Evolutionary conservation across 305 asterid genomes (phyloP).

Genomic region (Fraxinus nigra): DNA sequence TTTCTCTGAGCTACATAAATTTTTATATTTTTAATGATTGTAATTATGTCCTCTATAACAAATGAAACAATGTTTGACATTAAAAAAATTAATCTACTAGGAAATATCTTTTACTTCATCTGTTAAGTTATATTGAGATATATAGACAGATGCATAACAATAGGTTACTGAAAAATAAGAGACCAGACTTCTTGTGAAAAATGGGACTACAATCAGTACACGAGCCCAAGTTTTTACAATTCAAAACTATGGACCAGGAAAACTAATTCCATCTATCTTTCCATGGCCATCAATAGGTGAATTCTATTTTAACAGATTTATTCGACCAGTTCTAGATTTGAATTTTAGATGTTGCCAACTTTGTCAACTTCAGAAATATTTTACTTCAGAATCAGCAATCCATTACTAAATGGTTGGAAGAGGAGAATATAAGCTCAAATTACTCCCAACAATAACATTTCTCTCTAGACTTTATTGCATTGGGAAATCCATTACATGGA

Average conservation of each 20-base stretch:
- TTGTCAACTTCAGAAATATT: neutral
- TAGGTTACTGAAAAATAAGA: neutral
- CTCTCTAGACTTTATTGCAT: neutral
- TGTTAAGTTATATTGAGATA: neutral
- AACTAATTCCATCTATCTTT: neutral
- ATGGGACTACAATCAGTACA: neutral
- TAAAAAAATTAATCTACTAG: neutral
- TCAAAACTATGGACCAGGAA: neutral
- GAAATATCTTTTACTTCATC: neutral
- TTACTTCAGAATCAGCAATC: conserved; percentile 12
- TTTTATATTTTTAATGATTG: neutral
- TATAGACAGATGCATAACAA: neutral
- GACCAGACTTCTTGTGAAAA: neutral
- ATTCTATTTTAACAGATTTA: conserved; percentile 8
- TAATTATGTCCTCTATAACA: neutral
- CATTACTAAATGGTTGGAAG: neutral
- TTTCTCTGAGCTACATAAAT: neutral
- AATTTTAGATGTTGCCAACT: conserved; percentile 10
- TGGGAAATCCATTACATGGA: conserved; percentile 3
- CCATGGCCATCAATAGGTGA: neutral
- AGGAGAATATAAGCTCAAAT: conserved; percentile 4
- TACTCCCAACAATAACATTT: conserved; percentile 14
- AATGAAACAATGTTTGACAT: neutral
- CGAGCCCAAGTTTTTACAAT: neutral
- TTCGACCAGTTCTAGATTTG: neutral